Conservation (phyloP, 257 asterid genomes). For the Parsonsia alboflavescens region DNA sequence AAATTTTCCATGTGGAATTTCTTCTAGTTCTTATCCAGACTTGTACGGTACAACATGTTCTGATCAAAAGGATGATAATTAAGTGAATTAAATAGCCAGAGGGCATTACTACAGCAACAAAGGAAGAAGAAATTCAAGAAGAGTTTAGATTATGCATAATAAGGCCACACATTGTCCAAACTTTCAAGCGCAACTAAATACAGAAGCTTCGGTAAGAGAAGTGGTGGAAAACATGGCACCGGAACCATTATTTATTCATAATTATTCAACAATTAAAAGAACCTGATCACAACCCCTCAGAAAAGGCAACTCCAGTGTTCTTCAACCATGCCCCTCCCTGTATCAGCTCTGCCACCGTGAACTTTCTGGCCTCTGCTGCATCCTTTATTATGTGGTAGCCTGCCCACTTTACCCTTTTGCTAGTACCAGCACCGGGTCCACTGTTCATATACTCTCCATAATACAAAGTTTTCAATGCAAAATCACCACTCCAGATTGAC, state of each 20-base stretch:
- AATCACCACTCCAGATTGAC: conserved; percentile 19
- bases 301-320: conserved; percentile 17
- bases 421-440: conserved; percentile 23
- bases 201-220: too few relatives aligned
- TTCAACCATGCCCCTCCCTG: conserved; percentile 25
- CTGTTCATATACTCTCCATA: conserved; percentile 26
- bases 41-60: too few relatives aligned
- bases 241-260: neutral
- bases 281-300: conserved; percentile 16
- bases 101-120: too few relatives aligned
- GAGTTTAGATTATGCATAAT: neutral
- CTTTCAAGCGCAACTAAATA: too few relatives aligned
- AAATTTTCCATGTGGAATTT: too few relatives aligned
- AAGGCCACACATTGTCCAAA: too few relatives aligned
- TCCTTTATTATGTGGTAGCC: conserved; percentile 11
- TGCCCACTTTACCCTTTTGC: conserved; percentile 19
- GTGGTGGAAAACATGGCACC: neutral
- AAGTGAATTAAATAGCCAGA: too few relatives aligned
- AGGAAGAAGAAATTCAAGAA: neutral
- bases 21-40: too few relatives aligned
- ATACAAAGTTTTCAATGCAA: conserved; percentile 16
- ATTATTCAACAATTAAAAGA: neutral
- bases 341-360: conserved; percentile 16
- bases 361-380: conserved; percentile 13
- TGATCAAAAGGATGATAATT: too few relatives aligned